Percentiles rank a stretch among this genome's conserved stretches.
Evolutionary conservation across 176 grass and related monocot species (phyloP).

Genomic region (Tuctoria greenei): DNA sequence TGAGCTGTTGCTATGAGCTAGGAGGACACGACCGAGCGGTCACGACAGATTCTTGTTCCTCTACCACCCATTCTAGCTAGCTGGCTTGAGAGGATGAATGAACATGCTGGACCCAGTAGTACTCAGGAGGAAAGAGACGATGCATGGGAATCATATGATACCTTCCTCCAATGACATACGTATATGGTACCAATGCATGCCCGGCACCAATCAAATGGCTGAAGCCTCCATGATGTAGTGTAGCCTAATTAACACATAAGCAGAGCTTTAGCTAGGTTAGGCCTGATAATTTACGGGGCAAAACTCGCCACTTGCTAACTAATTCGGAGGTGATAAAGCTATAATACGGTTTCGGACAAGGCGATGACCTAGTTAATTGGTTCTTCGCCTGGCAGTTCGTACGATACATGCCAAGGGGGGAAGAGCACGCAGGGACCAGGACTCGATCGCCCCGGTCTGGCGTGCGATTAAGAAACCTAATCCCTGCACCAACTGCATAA

Average conservation of each 20-base stretch:
- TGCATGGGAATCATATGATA: too few species aligned
- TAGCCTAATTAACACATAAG: background rate
- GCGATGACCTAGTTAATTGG: slow-evolving; percentile 18
- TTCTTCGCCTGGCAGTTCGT: slow-evolving; percentile 25
- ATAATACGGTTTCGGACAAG: slow-evolving; percentile 37
- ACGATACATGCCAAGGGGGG: too few species aligned
- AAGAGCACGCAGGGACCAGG: slow-evolving; percentile 27
- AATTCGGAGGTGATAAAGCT: slow-evolving; percentile 46
- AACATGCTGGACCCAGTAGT: too few species aligned
- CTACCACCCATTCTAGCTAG: too few species aligned
- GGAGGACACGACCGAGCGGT: too few species aligned
- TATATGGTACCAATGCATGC: too few species aligned
- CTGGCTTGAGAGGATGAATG: too few species aligned
- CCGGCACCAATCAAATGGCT: too few species aligned
- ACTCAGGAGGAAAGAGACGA: too few species aligned
- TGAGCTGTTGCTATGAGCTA: background rate
- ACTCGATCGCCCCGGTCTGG: background rate
- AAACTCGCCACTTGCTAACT: slow-evolving; percentile 35
- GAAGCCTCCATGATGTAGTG: too few species aligned
- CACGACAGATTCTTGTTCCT: too few species aligned
- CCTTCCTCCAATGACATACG: too few species aligned
- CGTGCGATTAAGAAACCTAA: slow-evolving; percentile 55
- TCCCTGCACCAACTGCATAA: slow-evolving; percentile 46
- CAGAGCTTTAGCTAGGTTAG: slow-evolving; percentile 28
- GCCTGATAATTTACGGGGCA: slow-evolving; percentile 22